Evolutionary conservation across 2,329 filamentous ascomycete genomes (phyloP), one percentile per base, ranked within the genome.

Genomic region (Zarea fungicola): DNA sequence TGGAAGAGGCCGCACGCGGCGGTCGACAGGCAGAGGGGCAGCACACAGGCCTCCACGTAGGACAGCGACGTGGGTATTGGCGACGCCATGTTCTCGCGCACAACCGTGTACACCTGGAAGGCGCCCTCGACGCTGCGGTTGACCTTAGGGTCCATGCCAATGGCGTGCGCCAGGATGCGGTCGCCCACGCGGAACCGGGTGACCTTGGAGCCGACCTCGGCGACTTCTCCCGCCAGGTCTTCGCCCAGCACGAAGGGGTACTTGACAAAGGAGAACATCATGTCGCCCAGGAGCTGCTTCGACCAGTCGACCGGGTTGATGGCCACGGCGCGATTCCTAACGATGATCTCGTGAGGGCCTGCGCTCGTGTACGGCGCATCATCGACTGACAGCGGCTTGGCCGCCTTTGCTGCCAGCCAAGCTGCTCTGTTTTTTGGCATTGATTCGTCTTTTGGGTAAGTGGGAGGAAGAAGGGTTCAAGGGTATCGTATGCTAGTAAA

Each of bases 171-270:
- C 0, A 57, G 23, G 6, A 60, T 54, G 22, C 58, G 48, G 19
- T 60, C 58, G 0, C 58, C 58, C 0, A 46, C 11, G 34, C 57
- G 56, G 44, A 59, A 60, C 11, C 31, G 31, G 13, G 50, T 53
- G 21, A 58, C 53, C 32, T 50, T 50, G 9, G 56, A 28, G 3
- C 65, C 64, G 4, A 68, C 52, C 8, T 62, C 56, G 5, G 58
- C 56, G 5, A 69, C 60, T 8, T 57, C 58, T 3, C 67, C 66
- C 0, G 67, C 59, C 32, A 60, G 61, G 53, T 61, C 66, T 21
- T 54, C 55, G 1, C 61, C 67, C 50, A 46, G 55, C 23, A 73
- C 57, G 18, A 51, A 49, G 4, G 64, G 65, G 48, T 61, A 68
- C 13, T 49, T 51, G 34, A 49, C 52, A 49, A 45, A 57, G 25